These are phyloP conservation scores for Fusarium devonianum DNA, from an alignment of 2,329 filamentous ascomycete genomes.

Conservation along the genomic window DNA sequence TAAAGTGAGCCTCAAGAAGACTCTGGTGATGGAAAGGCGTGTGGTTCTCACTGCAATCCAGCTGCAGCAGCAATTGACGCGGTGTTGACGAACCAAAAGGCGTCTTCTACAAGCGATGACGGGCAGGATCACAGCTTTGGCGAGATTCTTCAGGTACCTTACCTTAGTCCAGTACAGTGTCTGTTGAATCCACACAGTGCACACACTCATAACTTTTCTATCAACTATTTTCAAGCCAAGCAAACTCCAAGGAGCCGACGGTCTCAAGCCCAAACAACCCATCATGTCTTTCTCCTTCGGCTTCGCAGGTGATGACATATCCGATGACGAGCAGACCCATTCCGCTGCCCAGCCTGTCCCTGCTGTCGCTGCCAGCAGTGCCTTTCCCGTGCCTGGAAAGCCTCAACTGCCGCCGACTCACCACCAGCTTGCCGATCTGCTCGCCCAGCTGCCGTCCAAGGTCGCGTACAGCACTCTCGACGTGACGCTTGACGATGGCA, in stretches of 20 bases:
- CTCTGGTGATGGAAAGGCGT: too few relatives aligned
- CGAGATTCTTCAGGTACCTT: constrained; percentile 25
- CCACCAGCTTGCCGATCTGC: constrained; percentile 59
- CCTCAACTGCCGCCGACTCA: constrained; percentile 62
- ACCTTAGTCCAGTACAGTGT: constrained; percentile 30
- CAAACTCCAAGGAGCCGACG: too few relatives aligned
- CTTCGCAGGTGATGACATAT: constrained; percentile 70
- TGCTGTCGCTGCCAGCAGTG: constrained; percentile 44
- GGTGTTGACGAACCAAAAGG: constrained; percentile 5
- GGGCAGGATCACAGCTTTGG: constrained; percentile 18
- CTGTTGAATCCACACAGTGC: constrained; percentile 37
- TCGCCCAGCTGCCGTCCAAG: constrained; percentile 73
- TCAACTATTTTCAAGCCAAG: too few relatives aligned
- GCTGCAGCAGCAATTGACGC: background rate
- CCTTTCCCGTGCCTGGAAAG: constrained; percentile 69
- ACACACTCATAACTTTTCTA: constrained; percentile 35
- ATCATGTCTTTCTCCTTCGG: constrained; percentile 65
- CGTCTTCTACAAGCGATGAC: constrained; percentile 8
- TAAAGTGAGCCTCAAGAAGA: background rate
- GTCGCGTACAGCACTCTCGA: constrained; percentile 71
- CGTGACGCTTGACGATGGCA: constrained; percentile 64
- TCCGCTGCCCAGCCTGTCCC: constrained; percentile 31
- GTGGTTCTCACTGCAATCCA: too few relatives aligned
- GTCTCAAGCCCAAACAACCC: background rate
- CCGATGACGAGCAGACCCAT: constrained; percentile 48